Conservation (phyloP, 2,329 filamentous ascomycete genomes). For the Botrytis pseudocinerea region DNA sequence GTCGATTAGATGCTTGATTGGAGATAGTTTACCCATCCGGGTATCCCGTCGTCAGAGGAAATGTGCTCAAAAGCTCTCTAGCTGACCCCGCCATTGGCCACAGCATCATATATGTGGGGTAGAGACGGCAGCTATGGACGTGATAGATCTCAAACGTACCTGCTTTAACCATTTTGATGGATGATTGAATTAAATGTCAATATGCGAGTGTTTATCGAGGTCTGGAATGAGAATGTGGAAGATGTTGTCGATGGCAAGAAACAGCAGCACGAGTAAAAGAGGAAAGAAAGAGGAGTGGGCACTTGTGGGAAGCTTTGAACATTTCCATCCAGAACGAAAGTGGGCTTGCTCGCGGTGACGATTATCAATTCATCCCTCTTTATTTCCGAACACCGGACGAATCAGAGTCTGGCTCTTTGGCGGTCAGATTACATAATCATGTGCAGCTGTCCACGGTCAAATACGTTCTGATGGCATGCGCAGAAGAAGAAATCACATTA, state of each 20-base stretch:
- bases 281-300: conserved; percentile 19
- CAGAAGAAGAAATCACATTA: too few relatives aligned
- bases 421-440: background rate
- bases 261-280: background rate
- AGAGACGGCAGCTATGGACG: conserved; percentile 16
- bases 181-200: conserved; percentile 37
- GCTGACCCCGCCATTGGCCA: conserved; percentile 39
- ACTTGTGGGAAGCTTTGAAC: conserved; percentile 4
- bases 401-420: background rate
- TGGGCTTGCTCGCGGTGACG: conserved; percentile 4
- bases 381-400: conserved; percentile 6
- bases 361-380: conserved; percentile 16
- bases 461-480: too few relatives aligned
- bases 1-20: conserved; percentile 39
- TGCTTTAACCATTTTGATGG: conserved; percentile 96
- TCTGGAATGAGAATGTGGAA: background rate
- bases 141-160: conserved; percentile 58
- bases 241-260: conserved; percentile 17
- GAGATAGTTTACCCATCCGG: conserved; percentile 47
- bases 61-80: conserved; percentile 62
- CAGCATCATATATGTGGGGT: conserved; percentile 20
- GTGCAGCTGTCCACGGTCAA: too few relatives aligned
- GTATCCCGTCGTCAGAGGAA: conserved; percentile 45
- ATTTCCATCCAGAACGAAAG: conserved; percentile 9
- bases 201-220: conserved; percentile 8